Evolutionary conservation across 352 stramenopile species (phyloP).

Genomic region (Globisporangium paroecandrum): DNA sequence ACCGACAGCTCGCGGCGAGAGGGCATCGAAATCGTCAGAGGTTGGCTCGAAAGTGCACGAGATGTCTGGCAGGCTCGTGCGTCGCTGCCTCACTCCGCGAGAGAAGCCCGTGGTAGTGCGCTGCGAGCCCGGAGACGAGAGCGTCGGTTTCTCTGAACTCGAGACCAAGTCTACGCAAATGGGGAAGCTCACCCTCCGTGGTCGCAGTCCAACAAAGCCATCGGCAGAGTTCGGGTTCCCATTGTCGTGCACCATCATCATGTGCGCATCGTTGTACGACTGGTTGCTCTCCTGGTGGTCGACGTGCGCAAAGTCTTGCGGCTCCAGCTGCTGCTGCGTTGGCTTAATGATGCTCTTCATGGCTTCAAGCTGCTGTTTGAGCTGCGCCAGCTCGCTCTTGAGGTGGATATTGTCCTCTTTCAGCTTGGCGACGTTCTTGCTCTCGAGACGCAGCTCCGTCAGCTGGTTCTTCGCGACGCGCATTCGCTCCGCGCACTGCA

Average conservation of each 20-base stretch:
- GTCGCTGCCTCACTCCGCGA: constrained; percentile 8
- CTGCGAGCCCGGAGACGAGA: constrained; percentile 35
- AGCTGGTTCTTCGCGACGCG: constrained; percentile 39
- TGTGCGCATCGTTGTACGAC: constrained; percentile 4
- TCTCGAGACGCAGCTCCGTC: constrained; percentile 51
- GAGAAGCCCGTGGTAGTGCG: constrained; percentile 8
- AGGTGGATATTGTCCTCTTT: constrained; percentile 73
- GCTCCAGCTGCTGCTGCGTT: constrained; percentile 17
- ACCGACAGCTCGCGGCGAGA: constrained; percentile 34
- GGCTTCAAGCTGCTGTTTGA: constrained; percentile 53
- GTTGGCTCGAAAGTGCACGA: constrained; percentile 2
- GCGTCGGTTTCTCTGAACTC: constrained; percentile 32
- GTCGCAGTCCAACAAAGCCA: constrained; percentile 10
- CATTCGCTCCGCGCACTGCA: constrained; percentile 57
- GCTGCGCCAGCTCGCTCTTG: constrained; percentile 53
- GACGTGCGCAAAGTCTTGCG: constrained; percentile 1
- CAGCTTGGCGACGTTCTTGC: constrained; percentile 68
- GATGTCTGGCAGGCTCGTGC: constrained; percentile 21
- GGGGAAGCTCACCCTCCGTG: constrained; percentile 14
- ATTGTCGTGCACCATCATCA: constrained; percentile 18
- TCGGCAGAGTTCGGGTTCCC: constrained; percentile 39
- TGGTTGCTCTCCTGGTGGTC: constrained; percentile 28
- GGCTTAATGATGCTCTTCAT: constrained; percentile 33
- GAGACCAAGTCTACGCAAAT: constrained; percentile 27
- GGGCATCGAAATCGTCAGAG: not conserved